Evolutionary conservation across 2,329 filamentous ascomycete genomes (phyloP), one percentile per base, ranked within the genome.

Genomic region (Cladobotryum mycophilum): DNA sequence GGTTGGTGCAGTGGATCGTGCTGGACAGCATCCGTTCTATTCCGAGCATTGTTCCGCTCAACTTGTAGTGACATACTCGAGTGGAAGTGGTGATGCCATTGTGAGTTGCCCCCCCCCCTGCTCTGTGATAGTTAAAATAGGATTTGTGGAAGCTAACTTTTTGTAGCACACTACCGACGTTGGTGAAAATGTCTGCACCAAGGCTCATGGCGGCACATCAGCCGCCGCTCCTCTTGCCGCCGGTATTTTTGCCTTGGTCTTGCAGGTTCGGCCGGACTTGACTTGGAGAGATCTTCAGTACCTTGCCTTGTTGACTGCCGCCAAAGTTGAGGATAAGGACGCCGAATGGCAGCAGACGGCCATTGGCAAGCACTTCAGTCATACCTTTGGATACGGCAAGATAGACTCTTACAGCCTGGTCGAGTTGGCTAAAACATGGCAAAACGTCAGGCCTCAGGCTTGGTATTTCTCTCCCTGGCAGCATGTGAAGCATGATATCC

Each of bases 391-490:
- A 41, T 99, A 95, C 63, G 93, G 93, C 64, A 97, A 96, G 71
- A 81, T 97, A 37, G 93, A 99, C 66, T 87, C 87, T 1, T 96
- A 85, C 63, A 80, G 81, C 14, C 81, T 96, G 46, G 88, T 99
- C 14, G 85, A 96, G 62, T 82, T 79, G 49, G 91, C 93, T 50
- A 95, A 89, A 73, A 82, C 78, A 1, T 97, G 89, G 85, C 76
- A 89, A 57, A 79, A 85, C 17, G 90, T 97, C 56, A 97, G 97
- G 70, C 92, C 93, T 8, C 93, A 99, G 69, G 85, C 91, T 5
- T 99, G 93, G 92, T 90, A 80, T 67, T 90, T 86, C 67, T 95
- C 90, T 12, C 92, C 93, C 0, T 96, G 93, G 90, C 79, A 96
- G 56, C 89, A 93, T 59, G 89, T 99, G 54, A 86, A 91, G 62